Percentiles rank a stretch among this genome's conserved stretches.
Evolutionary conservation across 2,329 filamentous ascomycete genomes (phyloP).

Genomic region (Didymella segeticola): DNA sequence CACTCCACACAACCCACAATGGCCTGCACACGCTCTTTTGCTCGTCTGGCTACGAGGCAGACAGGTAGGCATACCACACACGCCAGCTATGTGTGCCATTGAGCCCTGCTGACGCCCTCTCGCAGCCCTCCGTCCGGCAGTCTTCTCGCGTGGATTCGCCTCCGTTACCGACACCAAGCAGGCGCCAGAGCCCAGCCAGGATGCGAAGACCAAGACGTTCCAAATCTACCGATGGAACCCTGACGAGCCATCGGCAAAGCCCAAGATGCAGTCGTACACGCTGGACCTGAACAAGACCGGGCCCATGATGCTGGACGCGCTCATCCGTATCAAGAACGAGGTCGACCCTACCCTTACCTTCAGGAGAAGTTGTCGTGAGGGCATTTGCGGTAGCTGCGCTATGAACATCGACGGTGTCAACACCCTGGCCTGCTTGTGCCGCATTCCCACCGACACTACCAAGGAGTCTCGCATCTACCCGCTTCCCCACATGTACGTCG

Average conservation of each 20-base stretch:
- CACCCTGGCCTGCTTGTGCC: slow-evolving; percentile 95
- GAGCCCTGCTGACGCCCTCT: slow-evolving; percentile 33
- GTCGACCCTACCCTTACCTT: slow-evolving; percentile 96
- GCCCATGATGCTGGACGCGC: slow-evolving; percentile 95
- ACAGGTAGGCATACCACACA: slow-evolving; percentile 37
- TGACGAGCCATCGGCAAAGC: slow-evolving; percentile 89
- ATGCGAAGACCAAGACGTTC: slow-evolving; percentile 85
- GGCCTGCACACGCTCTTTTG: slow-evolving; percentile 48
- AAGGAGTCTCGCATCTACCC: slow-evolving; percentile 95
- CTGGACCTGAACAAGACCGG: slow-evolving; percentile 98
- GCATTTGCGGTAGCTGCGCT: slow-evolving; percentile 97
- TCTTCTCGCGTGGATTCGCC: slow-evolving; percentile 49
- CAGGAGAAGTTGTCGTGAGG: slow-evolving; percentile 93
- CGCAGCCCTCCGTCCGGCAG: slow-evolving; percentile 44
- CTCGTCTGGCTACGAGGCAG: slow-evolving; percentile 47
- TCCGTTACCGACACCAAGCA: slow-evolving; percentile 56
- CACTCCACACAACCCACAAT: slow-evolving; percentile 41
- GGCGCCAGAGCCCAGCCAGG: slow-evolving; percentile 64
- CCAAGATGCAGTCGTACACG: slow-evolving; percentile 91
- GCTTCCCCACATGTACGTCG: slow-evolving; percentile 96
- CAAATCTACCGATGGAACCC: slow-evolving; percentile 99
- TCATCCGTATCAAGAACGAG: slow-evolving; percentile 99
- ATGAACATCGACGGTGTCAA: slow-evolving; percentile 99
- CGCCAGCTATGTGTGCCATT: slow-evolving; percentile 22
- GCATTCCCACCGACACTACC: slow-evolving; percentile 83